Percentiles rank a stretch among this genome's conserved stretches.
Conservation (phyloP, 2,329 filamentous ascomycete genomes). For the Talaromyces sp. region DNA sequence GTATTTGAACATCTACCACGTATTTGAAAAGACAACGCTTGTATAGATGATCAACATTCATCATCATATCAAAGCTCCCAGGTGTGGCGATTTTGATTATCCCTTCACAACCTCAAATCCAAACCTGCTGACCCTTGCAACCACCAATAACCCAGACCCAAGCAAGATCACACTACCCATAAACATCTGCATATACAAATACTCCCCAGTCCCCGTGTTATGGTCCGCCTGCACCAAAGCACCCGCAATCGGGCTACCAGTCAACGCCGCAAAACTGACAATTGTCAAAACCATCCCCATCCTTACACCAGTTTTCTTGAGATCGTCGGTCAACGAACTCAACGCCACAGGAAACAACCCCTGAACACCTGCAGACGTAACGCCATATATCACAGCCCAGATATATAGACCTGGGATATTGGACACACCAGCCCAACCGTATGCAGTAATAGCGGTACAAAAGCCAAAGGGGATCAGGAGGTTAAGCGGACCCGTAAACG, state of each 20-base stretch:
- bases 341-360: constrained; percentile 61
- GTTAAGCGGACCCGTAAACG: constrained; percentile 16
- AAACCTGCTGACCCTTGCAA: constrained; percentile 39
- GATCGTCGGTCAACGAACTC: constrained; percentile 52
- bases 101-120: constrained; percentile 36
- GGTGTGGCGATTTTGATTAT: constrained; percentile 19
- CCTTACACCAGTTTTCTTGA: constrained; percentile 54
- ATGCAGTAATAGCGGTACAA: constrained; percentile 7
- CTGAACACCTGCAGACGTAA: constrained; percentile 3
- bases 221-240: constrained; percentile 47
- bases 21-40: background rate
- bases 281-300: constrained; percentile 57
- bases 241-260: constrained; percentile 55
- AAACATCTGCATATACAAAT: constrained; percentile 53
- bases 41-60: background rate
- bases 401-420: constrained; percentile 4
- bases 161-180: constrained; percentile 45
- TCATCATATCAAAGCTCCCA: background rate
- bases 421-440: constrained; percentile 14
- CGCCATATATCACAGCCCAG: constrained; percentile 15
- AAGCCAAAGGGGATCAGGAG: constrained; percentile 13
- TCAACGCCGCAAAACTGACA: constrained; percentile 53
- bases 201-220: constrained; percentile 35
- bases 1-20: background rate
- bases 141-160: constrained; percentile 43